Evolutionary conservation across 2,329 filamentous ascomycete species (phyloP).

Genomic region (Fusarium subtropicale): DNA sequence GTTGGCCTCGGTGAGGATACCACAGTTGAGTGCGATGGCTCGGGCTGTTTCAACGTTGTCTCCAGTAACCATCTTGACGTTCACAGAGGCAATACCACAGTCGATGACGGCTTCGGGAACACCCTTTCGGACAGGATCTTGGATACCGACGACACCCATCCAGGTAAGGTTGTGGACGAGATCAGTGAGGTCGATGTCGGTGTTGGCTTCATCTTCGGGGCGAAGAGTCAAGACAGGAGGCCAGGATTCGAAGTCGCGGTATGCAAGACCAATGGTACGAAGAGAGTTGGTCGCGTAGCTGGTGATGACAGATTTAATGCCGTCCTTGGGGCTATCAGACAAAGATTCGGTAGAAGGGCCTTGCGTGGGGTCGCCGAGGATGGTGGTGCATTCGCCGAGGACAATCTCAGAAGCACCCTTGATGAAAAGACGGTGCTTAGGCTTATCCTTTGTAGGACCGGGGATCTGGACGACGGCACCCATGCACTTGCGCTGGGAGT

Average conservation of each 20-base stretch:
- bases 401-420: slow-evolving; percentile 70
- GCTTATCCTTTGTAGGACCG: slow-evolving; percentile 43
- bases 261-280: slow-evolving; percentile 78
- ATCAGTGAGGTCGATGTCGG: slow-evolving; percentile 60
- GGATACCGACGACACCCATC: slow-evolving; percentile 69
- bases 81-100: slow-evolving; percentile 73
- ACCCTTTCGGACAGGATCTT: slow-evolving; percentile 73
- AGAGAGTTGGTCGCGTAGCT: slow-evolving; percentile 73
- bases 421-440: slow-evolving; percentile 61
- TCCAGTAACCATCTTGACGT: slow-evolving; percentile 72
- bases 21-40: slow-evolving; percentile 58
- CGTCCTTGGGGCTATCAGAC: slow-evolving; percentile 60
- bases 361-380: slow-evolving; percentile 65
- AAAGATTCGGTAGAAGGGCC: slow-evolving; percentile 16
- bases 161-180: slow-evolving; percentile 58
- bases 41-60: slow-evolving; percentile 60
- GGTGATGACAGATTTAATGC: slow-evolving; percentile 65
- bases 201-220: slow-evolving; percentile 68
- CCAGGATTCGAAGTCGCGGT: slow-evolving; percentile 77
- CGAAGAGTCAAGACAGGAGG: slow-evolving; percentile 70
- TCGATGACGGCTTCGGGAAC: slow-evolving; percentile 71
- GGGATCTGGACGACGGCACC: slow-evolving; percentile 63
- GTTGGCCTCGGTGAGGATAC: slow-evolving; percentile 68
- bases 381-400: slow-evolving; percentile 59
- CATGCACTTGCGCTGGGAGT: slow-evolving; percentile 67